phyloP scores from a whole-genome alignment of 208 protist genomes.

The Tritrichomonas musculus region DNA sequence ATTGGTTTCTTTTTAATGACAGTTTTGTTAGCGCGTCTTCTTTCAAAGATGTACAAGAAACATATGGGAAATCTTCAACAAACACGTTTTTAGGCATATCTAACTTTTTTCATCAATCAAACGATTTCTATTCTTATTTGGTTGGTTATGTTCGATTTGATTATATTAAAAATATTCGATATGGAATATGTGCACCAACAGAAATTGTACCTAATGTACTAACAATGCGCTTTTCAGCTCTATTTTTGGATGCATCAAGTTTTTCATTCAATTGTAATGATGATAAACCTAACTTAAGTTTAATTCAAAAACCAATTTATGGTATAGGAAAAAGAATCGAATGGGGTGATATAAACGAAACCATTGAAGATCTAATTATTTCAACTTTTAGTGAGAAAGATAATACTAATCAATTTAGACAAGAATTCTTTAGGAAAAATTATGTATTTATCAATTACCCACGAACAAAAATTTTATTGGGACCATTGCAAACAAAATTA shows the following conservation, averaged over 20 bases:
- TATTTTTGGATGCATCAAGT: too few species aligned
- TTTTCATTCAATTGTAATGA: not conserved
- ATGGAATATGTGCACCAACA: too few species aligned
- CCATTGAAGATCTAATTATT: not conserved
- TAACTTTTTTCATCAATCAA: not conserved
- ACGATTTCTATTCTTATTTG: not conserved
- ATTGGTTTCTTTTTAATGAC: slow-evolving; percentile 21
- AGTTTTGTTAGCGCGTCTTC: not conserved
- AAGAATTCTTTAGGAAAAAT: too few species aligned
- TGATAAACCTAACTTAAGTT: too few species aligned
- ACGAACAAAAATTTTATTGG: not conserved
- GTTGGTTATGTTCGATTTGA: not conserved
- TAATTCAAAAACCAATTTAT: not conserved
- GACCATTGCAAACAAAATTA: not conserved
- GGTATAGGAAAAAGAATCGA: not conserved
- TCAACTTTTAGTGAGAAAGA: not conserved
- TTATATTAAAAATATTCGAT: not conserved
- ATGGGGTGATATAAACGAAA: not conserved
- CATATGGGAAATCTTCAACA: not conserved
- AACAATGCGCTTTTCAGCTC: not conserved
- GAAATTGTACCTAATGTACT: not conserved
- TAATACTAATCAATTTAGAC: not conserved
- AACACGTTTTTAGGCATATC: not conserved
- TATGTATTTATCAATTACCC: not conserved
- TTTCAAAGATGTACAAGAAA: not conserved